Evolutionary conservation across 2,329 filamentous ascomycete genomes (phyloP).

Genomic region (Trichoderma cornu-damae): DNA sequence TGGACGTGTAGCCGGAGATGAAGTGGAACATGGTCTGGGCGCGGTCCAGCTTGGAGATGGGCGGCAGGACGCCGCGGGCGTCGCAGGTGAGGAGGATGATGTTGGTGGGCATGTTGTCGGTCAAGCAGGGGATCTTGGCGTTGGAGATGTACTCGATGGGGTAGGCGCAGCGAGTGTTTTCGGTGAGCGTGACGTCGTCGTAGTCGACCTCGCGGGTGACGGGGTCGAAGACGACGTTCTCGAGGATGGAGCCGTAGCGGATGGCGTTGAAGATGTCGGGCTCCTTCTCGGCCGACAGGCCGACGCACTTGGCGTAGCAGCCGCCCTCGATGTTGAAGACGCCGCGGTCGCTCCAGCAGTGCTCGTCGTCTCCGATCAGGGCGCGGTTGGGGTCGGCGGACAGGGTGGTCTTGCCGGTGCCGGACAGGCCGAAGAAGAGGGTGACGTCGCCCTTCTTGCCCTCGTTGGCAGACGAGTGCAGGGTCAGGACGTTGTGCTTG

Average conservation of each 20-base stretch:
- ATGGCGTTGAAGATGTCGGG: constrained; percentile 96
- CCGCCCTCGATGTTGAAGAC: constrained; percentile 99
- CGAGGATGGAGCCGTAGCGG: constrained; percentile 91
- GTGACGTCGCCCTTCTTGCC: constrained; percentile 92
- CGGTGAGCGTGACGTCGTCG: constrained; percentile 88
- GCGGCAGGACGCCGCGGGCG: constrained; percentile 91
- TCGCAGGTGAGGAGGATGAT: constrained; percentile 98
- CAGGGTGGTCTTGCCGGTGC: constrained; percentile 96
- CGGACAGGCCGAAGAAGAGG: constrained; percentile 98
- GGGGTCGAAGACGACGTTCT: constrained; percentile 98
- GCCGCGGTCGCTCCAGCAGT: constrained; percentile 96
- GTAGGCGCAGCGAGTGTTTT: constrained; percentile 98
- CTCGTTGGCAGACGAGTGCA: constrained; percentile 98
- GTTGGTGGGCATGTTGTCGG: constrained; percentile 83
- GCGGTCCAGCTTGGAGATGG: constrained; percentile 92
- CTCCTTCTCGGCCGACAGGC: constrained; percentile 96
- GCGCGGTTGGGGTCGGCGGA: constrained; percentile 95
- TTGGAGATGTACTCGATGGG: constrained; percentile 99
- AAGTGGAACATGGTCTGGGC: constrained; percentile 99
- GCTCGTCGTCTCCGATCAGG: constrained; percentile 97
- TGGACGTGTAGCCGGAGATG: constrained; percentile 99
- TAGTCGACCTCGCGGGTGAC: constrained; percentile 88
- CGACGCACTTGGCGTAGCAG: constrained; percentile 98
- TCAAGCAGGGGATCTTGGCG: constrained; percentile 96
- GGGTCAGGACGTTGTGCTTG: constrained; percentile 97